These are phyloP conservation scores for Arbutus unedo DNA, from an alignment of 148 eudicot genomes.

Conservation along the genomic window DNA sequence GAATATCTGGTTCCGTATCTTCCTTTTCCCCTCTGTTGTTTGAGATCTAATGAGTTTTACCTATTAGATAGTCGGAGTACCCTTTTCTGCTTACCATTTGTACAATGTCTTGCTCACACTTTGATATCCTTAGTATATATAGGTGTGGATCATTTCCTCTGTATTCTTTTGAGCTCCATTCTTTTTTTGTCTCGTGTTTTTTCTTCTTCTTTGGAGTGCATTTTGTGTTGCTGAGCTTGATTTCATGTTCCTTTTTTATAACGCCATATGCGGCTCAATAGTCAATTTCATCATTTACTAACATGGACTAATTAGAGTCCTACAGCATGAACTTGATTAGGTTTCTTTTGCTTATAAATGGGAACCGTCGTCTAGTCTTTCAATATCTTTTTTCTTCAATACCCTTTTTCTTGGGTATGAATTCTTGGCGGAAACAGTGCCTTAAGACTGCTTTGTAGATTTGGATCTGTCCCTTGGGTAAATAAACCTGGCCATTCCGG, in stretches of 20 bases:
- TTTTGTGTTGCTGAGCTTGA: not conserved
- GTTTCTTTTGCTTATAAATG: no score
- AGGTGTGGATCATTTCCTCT: not conserved
- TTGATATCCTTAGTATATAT: not conserved
- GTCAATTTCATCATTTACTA: no score
- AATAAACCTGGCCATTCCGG: not conserved
- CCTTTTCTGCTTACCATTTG: conserved; percentile 9
- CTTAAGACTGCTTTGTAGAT: not conserved
- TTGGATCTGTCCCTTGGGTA: not conserved
- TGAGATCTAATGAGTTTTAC: not conserved
- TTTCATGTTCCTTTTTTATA: no score
- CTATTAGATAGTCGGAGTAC: not conserved
- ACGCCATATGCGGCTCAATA: no score
- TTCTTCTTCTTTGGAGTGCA: not conserved
- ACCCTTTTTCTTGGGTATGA: no score
- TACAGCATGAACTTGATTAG: no score
- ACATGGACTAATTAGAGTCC: no score
- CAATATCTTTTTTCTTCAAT: no score
- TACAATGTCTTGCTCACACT: conserved; percentile 11
- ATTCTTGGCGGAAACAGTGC: no score
- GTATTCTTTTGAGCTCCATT: not conserved
- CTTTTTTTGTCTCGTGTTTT: not conserved
- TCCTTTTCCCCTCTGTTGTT: not conserved
- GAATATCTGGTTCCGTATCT: not conserved
- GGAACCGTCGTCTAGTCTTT: no score